phyloP scores from a whole-genome alignment of 106 monocot genomes.

The Narthecium ossifragum region DNA sequence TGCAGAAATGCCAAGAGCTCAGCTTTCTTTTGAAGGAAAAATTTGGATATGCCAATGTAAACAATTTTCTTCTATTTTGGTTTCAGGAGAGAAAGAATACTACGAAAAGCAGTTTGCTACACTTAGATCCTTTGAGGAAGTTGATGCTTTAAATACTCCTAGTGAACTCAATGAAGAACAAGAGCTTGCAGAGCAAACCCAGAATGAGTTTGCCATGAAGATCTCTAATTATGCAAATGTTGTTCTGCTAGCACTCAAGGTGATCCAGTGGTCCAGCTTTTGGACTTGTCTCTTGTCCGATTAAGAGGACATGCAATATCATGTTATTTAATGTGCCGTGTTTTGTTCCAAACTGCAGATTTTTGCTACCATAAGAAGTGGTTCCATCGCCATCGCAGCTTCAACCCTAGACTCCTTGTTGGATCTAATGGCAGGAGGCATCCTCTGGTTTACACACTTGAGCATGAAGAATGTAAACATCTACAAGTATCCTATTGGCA shows the following conservation, averaged over 20 bases:
- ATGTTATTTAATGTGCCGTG: too few species aligned
- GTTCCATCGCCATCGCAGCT: conserved; percentile 84
- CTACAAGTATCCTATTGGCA: conserved; percentile 88
- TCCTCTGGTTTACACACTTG: conserved; percentile 90
- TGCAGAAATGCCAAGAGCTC: too few species aligned
- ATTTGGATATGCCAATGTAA: not conserved
- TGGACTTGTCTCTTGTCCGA: too few species aligned
- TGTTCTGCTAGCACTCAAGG: conserved; percentile 68
- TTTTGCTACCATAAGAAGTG: conserved; percentile 81
- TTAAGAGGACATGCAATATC: too few species aligned
- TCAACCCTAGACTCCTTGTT: conserved; percentile 86
- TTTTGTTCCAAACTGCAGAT: conserved; percentile 37
- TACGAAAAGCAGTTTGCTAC: conserved; percentile 88
- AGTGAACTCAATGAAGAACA: conserved; percentile 17
- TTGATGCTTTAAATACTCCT: conserved; percentile 33
- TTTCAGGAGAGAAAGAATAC: conserved; percentile 74
- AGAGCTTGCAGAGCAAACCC: conserved; percentile 32
- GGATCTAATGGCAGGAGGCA: conserved; percentile 86
- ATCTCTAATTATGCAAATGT: conserved; percentile 89
- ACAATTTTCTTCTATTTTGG: not conserved
- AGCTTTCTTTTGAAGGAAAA: not conserved
- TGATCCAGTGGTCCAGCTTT: too few species aligned
- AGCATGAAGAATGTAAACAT: conserved; percentile 79
- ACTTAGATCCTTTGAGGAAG: conserved; percentile 74
- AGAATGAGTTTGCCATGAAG: conserved; percentile 72